A percentile compares a stretch with the other conserved stretches of the same genome.
These are phyloP conservation scores for Tuctoria greenei DNA, from an alignment of 176 grass and related monocot species.

Conservation along the genomic window DNA sequence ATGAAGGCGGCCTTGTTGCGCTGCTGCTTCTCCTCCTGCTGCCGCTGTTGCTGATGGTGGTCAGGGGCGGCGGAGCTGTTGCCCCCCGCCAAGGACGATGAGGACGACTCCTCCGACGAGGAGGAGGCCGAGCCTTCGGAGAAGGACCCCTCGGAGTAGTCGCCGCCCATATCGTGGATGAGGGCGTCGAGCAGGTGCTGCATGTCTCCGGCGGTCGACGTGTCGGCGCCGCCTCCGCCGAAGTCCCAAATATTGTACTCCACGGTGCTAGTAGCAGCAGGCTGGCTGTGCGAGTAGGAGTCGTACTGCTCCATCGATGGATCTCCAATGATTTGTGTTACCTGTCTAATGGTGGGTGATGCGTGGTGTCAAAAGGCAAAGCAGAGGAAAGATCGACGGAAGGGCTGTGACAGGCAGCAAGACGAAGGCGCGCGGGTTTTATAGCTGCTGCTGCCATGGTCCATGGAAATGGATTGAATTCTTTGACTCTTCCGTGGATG, in stretches of 20 bases:
- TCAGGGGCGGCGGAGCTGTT: background rate
- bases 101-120: background rate
- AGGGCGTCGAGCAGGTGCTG: conserved; percentile 27
- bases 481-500: conserved; percentile 23
- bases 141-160: conserved; percentile 39
- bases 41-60: background rate
- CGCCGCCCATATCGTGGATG: conserved; percentile 41
- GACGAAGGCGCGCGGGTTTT: background rate
- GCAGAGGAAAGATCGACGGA: background rate
- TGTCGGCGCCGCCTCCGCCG: background rate
- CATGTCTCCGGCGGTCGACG: conserved; percentile 18
- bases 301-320: background rate
- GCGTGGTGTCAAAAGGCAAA: background rate
- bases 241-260: background rate
- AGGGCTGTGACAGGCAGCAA: background rate
- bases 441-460: background rate
- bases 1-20: conserved; percentile 34
- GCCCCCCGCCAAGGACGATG: conserved; percentile 1
- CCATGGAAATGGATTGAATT: background rate
- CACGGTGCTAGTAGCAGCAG: background rate
- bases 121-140: conserved; percentile 12
- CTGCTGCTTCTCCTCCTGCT: background rate
- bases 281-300: background rate
- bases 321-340: background rate
- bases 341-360: background rate